phyloP scores from a whole-genome alignment of 805 yeast genomes.

The Candida nitratophila region DNA sequence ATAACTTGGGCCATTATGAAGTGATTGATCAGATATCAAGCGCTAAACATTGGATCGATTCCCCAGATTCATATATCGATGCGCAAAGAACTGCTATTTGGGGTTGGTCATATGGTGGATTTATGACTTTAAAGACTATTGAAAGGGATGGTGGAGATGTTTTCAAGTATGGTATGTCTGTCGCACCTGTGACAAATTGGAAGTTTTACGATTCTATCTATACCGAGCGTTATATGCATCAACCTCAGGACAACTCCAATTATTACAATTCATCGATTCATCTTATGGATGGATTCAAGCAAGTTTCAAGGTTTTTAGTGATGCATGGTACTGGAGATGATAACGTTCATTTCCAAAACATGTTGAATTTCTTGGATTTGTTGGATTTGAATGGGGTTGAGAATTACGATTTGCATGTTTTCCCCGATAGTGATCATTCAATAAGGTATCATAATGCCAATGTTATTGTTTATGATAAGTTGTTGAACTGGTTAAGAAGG shows the following conservation, averaged over 20 bases:
- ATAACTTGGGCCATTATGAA: slow-evolving; percentile 74
- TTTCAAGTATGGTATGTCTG: slow-evolving; percentile 72
- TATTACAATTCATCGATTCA: slow-evolving; percentile 41
- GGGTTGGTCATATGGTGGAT: slow-evolving; percentile 92
- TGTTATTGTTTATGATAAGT: slow-evolving; percentile 60
- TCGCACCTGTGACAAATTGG: slow-evolving; percentile 86
- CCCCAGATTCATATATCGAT: slow-evolving; percentile 39
- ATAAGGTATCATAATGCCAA: slow-evolving; percentile 78
- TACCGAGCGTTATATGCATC: slow-evolving; percentile 70
- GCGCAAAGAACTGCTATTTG: slow-evolving; percentile 55
- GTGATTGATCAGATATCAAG: slow-evolving; percentile 82
- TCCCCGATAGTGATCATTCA: slow-evolving; percentile 90
- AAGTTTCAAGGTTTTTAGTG: slow-evolving; percentile 51
- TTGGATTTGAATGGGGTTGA: slow-evolving; percentile 45
- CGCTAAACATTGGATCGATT: slow-evolving; percentile 62
- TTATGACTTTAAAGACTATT: slow-evolving; percentile 63
- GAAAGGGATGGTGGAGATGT: slow-evolving; percentile 57
- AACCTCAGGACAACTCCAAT: slow-evolving; percentile 44
- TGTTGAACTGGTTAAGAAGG: slow-evolving; percentile 58
- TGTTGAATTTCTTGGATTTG: slow-evolving; percentile 52
- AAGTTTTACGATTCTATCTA: slow-evolving; percentile 66
- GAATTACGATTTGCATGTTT: slow-evolving; percentile 80
- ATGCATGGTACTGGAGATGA: slow-evolving; percentile 84
- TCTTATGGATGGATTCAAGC: slow-evolving; percentile 34
- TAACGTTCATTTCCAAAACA: slow-evolving; percentile 73